Evolutionary conservation across 257 asterid species (phyloP).

Genomic region (Avicennia marina): DNA sequence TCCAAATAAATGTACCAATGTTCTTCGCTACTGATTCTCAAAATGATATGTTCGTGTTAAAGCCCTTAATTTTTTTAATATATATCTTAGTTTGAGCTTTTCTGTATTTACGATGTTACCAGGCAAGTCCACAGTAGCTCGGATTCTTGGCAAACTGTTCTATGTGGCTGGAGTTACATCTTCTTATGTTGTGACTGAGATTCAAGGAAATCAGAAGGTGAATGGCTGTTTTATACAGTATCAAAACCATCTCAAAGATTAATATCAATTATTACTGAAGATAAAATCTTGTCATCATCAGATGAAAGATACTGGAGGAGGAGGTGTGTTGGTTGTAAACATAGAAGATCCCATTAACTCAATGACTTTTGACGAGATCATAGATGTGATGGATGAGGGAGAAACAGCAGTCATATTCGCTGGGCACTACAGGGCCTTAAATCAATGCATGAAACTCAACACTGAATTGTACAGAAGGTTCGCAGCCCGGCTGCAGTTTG

Average conservation of each 20-base stretch:
- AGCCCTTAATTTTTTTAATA: not conserved
- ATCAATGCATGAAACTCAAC: slow-evolving; percentile 36
- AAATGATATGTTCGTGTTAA: not conserved
- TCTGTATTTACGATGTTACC: slow-evolving; percentile 6
- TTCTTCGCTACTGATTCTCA: not conserved
- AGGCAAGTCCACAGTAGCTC: slow-evolving; percentile 50
- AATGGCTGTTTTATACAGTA: not conserved
- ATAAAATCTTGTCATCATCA: slow-evolving; percentile 21
- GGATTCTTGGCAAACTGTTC: slow-evolving; percentile 46
- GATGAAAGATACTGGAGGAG: slow-evolving; percentile 41
- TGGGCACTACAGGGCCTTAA: slow-evolving; percentile 31
- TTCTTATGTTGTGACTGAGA: slow-evolving; percentile 41
- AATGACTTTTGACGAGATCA: slow-evolving; percentile 22
- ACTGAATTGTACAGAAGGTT: slow-evolving; percentile 35
- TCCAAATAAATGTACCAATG: too few species aligned
- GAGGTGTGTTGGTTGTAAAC: slow-evolving; percentile 41
- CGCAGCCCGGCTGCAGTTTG: slow-evolving; percentile 35
- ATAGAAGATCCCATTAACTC: slow-evolving; percentile 35
- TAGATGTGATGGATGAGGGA: slow-evolving; percentile 32
- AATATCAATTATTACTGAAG: slow-evolving; percentile 2
- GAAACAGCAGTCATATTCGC: slow-evolving; percentile 32
- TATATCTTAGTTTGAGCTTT: not conserved
- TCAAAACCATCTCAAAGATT: slow-evolving; percentile 2
- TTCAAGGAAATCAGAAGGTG: slow-evolving; percentile 39
- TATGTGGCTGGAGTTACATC: slow-evolving; percentile 40